These are phyloP conservation scores for Mucor irregularis DNA, from an alignment of 371 early-diverging fungal genomes.

Conservation along the genomic window DNA sequence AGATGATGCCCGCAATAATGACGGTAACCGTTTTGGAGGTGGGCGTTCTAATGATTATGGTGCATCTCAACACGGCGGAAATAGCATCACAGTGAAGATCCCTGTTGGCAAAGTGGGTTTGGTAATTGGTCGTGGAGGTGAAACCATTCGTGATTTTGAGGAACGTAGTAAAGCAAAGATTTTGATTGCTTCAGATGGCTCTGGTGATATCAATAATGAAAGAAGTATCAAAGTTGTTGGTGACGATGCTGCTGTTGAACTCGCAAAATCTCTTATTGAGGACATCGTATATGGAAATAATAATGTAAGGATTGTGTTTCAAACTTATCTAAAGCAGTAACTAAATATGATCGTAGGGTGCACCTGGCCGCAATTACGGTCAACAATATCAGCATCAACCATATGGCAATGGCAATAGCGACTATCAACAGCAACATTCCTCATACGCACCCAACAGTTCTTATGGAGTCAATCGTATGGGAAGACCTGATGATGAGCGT, in stretches of 20 bases:
- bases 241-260: conserved; percentile 66
- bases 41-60: conserved; percentile 6
- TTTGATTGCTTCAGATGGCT: conserved; percentile 73
- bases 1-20: conserved; percentile 44
- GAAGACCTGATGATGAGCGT: conserved; percentile 35
- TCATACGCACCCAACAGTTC: neutral
- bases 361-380: neutral
- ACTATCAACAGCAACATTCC: neutral
- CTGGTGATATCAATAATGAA: conserved; percentile 53
- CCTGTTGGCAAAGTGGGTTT: conserved; percentile 80
- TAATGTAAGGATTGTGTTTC: too few species aligned
- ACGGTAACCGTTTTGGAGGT: conserved; percentile 16
- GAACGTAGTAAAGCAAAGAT: conserved; percentile 80
- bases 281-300: conserved; percentile 62
- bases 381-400: neutral
- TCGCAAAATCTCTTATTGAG: conserved; percentile 75
- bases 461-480: conserved; percentile 23
- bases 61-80: conserved; percentile 24
- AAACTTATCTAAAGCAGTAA: too few species aligned
- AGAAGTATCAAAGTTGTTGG: conserved; percentile 76
- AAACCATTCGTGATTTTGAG: conserved; percentile 86
- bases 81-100: conserved; percentile 53
- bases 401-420: conserved; percentile 5
- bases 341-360: too few species aligned
- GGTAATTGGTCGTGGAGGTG: conserved; percentile 89